phyloP scores from a whole-genome alignment of 768 basidiomycete genomes.

The Vararia minispora region DNA sequence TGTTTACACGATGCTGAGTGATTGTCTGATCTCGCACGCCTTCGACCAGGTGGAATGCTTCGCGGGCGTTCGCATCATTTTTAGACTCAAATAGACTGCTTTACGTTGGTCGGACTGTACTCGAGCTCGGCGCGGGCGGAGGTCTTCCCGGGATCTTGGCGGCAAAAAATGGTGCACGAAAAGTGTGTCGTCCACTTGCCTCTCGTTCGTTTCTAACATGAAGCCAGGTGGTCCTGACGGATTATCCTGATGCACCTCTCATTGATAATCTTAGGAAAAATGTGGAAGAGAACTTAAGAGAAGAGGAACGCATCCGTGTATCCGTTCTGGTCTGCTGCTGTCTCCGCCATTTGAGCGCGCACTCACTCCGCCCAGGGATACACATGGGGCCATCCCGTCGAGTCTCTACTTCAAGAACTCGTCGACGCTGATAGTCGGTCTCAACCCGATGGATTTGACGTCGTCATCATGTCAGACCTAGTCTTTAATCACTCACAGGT shows the following conservation, averaged over 20 bases:
- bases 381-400: constrained; percentile 62
- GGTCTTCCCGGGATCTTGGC: constrained; percentile 78
- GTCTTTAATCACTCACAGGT: constrained; percentile 94
- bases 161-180: constrained; percentile 54
- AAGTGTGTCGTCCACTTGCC: constrained; percentile 29
- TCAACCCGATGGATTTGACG: constrained; percentile 40
- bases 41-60: constrained; percentile 67
- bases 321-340: constrained; percentile 23
- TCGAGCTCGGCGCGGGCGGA: constrained; percentile 93
- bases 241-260: constrained; percentile 78
- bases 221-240: constrained; percentile 72
- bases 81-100: constrained; percentile 43
- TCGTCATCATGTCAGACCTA: constrained; percentile 86
- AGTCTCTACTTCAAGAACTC: constrained; percentile 30
- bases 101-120: constrained; percentile 36
- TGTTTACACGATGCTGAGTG: background rate
- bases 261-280: constrained; percentile 71
- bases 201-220: too few species aligned
- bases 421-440: constrained; percentile 13
- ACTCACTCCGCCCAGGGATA: constrained; percentile 45
- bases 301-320: constrained; percentile 12
- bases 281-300: constrained; percentile 41
- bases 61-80: constrained; percentile 58
- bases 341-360: background rate
- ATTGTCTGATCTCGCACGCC: background rate